phyloP scores from a whole-genome alignment of 1,284 basidiomycete genomes.

The Ustilago sp. region DNA sequence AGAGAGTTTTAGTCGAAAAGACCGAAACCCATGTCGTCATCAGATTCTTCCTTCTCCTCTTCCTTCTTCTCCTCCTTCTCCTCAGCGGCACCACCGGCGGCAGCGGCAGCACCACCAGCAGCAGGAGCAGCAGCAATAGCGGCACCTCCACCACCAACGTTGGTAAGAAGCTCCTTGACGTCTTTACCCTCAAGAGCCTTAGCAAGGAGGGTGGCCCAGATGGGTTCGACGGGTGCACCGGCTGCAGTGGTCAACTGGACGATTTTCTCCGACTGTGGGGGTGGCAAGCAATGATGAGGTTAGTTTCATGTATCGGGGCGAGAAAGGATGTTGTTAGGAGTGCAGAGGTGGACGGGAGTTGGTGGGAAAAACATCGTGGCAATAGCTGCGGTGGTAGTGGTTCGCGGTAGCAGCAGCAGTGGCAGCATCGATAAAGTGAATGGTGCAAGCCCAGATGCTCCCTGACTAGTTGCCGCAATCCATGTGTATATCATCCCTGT shows the following conservation, averaged over 20 bases:
- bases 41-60: slow-evolving; percentile 71
- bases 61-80: slow-evolving; percentile 82
- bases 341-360: not conserved
- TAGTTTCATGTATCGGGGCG: not conserved
- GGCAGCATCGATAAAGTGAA: no score
- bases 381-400: not conserved
- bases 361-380: not conserved
- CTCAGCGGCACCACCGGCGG: slow-evolving; percentile 78
- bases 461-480: no score
- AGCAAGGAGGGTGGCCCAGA: slow-evolving; percentile 96
- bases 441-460: no score
- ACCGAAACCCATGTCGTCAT: slow-evolving; percentile 77
- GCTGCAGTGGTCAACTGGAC: slow-evolving; percentile 84
- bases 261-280: slow-evolving; percentile 87
- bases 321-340: not conserved
- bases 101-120: slow-evolving; percentile 76
- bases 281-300: not conserved
- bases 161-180: slow-evolving; percentile 92
- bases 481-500: no score
- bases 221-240: slow-evolving; percentile 88
- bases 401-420: no score
- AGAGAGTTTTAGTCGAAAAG: slow-evolving; percentile 78
- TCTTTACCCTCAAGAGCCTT: slow-evolving; percentile 99
- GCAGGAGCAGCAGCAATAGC: slow-evolving; percentile 72
- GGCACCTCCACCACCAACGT: slow-evolving; percentile 83